Percentiles rank a stretch among this genome's conserved stretches.
Conservation (phyloP, 148 eudicot species). For the Cornus controversa region DNA sequence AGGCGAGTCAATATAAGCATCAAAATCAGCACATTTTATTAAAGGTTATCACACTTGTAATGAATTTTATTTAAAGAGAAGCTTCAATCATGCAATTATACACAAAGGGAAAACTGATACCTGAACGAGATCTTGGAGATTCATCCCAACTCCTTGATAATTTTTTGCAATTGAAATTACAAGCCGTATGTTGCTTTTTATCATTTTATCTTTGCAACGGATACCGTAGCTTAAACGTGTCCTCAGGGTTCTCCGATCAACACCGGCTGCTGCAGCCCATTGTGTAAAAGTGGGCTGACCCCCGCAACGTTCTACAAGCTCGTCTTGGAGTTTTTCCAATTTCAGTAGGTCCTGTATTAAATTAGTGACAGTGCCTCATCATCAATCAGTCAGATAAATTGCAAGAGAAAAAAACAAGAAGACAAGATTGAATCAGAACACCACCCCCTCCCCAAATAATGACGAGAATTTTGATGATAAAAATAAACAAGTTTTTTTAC, state of each 20-base stretch:
- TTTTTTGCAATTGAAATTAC: slow-evolving; percentile 94
- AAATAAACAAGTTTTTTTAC: too few relatives aligned
- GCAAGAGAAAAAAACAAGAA: background rate
- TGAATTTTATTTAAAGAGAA: background rate
- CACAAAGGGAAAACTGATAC: slow-evolving; percentile 33
- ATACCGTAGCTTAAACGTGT: slow-evolving; percentile 67
- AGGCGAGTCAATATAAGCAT: background rate
- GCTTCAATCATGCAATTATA: background rate
- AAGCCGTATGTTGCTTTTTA: slow-evolving; percentile 87
- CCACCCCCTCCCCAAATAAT: too few relatives aligned
- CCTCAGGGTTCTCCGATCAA: slow-evolving; percentile 73
- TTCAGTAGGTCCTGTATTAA: slow-evolving; percentile 68
- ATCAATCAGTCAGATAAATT: background rate
- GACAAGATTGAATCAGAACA: too few relatives aligned
- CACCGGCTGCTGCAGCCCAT: slow-evolving; percentile 88
- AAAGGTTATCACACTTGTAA: background rate
- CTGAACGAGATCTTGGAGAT: slow-evolving; percentile 95
- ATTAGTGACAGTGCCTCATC: background rate
- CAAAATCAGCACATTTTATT: background rate
- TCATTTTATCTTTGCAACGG: slow-evolving; percentile 85
- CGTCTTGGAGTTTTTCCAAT: slow-evolving; percentile 63
- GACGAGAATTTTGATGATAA: too few relatives aligned
- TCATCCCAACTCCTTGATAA: slow-evolving; percentile 81
- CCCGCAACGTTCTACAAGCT: slow-evolving; percentile 54
- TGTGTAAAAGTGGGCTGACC: slow-evolving; percentile 60